These are phyloP conservation scores for Aureoboletus auriporus DNA, from an alignment of 768 basidiomycete genomes.

Conservation along the genomic window DNA sequence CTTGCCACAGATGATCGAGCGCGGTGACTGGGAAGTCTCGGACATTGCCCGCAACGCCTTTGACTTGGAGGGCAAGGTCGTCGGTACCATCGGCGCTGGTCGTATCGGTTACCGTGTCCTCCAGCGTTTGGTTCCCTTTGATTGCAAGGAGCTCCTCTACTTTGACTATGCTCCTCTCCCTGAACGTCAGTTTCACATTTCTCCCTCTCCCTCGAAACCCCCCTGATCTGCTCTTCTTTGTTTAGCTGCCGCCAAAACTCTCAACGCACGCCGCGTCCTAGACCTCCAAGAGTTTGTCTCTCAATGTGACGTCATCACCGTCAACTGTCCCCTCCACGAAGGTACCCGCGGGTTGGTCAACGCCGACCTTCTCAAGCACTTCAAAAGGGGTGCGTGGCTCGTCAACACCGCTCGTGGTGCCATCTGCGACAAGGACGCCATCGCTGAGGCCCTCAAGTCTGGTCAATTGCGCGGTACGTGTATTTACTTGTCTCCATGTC, in stretches of 20 bases:
- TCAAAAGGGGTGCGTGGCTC: constrained; percentile 87
- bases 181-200: constrained; percentile 35
- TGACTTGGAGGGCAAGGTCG: constrained; percentile 85
- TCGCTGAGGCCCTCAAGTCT: constrained; percentile 66
- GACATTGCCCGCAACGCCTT: constrained; percentile 77
- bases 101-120: constrained; percentile 84
- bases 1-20: constrained; percentile 64
- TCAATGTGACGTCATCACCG: constrained; percentile 73
- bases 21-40: constrained; percentile 83
- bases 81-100: constrained; percentile 82
- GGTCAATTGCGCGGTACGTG: constrained; percentile 62
- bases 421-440: constrained; percentile 79
- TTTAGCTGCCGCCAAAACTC: constrained; percentile 56
- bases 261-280: constrained; percentile 69
- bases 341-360: constrained; percentile 76
- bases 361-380: constrained; percentile 72
- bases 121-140: constrained; percentile 73
- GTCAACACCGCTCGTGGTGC: constrained; percentile 92
- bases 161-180: constrained; percentile 78
- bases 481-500: no score
- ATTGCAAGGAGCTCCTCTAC: constrained; percentile 86
- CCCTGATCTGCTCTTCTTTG: background rate
- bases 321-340: constrained; percentile 85
- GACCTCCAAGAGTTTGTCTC: constrained; percentile 59
- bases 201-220: background rate